Evolutionary conservation across 2,329 filamentous ascomycete genomes (phyloP), one percentile per base, ranked within the genome.

Genomic region (Trichoderma harzianum): DNA sequence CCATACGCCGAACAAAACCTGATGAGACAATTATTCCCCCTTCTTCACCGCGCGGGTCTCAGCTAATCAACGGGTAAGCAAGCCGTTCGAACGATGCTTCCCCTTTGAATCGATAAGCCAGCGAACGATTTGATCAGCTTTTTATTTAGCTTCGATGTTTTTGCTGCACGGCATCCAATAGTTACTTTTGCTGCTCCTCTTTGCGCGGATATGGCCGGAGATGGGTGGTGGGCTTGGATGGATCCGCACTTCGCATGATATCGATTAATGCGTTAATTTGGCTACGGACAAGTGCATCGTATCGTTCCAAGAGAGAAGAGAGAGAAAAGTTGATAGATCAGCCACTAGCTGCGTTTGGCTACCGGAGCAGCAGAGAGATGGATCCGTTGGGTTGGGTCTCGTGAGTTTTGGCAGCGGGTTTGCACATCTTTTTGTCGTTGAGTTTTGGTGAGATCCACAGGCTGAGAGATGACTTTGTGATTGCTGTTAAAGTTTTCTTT

Each of bases 181-280:
- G 36, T 18, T 66, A 26, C 12, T 47, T 47, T 62, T 43, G 8
- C 32, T 30, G 39, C 16, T 12, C 32, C 11, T 66, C n/a, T 36
- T 47, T 39, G 36, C 43, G 12, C 34, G 65, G 65, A 60, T 68
- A 24, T 47, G 53, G 53, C 65, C 65, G 65, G 65, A 60, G 39
- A 26, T 21, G 55, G 55, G 36, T 39, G 26, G 55, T 69, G 66
- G 66, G 39, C 55, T 51, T 18, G 16, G 3, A 30, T 30, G 34
- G 65, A 60, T 68, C 65, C 65, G 65, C 53, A 60, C 14, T n/a
- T 58, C 53, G 65, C 53, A 68, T 60, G 18, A 60, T 4, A 43
- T 36, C 5, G 16, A 43, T 68, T 28, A 18, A 69, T 69, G 65
- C 65, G 65, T 51, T 43, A n/a, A 18, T 43, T 67, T 36, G 30